A percentile compares a stretch with the other conserved stretches of the same genome.
These are phyloP conservation scores for Platanus orientalis DNA, from an alignment of 164 flowering plant genomes.

Conservation along the genomic window DNA sequence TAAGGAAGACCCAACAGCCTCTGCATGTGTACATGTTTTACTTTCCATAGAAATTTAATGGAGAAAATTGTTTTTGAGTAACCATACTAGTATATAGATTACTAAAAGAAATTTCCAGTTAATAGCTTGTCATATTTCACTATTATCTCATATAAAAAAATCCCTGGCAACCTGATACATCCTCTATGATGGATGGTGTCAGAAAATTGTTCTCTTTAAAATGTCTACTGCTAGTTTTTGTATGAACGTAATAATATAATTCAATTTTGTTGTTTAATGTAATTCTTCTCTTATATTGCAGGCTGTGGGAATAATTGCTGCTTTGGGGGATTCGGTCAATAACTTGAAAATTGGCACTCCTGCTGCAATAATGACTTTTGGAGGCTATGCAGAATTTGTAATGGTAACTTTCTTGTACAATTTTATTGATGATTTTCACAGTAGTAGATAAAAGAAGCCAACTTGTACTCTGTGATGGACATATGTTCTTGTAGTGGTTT, in stretches of 20 bases:
- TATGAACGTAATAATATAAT: background rate
- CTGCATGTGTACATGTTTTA: background rate
- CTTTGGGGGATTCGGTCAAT: constrained; percentile 71
- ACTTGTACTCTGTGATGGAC: no score
- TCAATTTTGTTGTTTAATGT: background rate
- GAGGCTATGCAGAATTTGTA: constrained; percentile 79
- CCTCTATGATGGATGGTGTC: background rate
- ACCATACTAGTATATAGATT: background rate
- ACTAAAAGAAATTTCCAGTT: background rate
- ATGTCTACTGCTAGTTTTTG: background rate
- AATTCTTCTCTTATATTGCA: constrained; percentile 22
- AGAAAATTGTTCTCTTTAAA: background rate
- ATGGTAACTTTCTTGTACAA: constrained; percentile 37
- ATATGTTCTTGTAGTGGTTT: no score
- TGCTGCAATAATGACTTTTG: constrained; percentile 89
- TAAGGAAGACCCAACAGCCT: background rate
- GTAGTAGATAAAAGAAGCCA: no score
- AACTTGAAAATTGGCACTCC: constrained; percentile 72
- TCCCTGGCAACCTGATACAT: background rate
- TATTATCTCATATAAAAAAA: background rate
- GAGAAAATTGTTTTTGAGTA: background rate
- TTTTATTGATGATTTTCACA: no score
- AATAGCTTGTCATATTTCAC: background rate
- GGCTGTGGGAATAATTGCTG: constrained; percentile 96
- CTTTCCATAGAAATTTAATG: background rate